Percentiles rank a stretch among this genome's conserved stretches.
phyloP scores from a whole-genome alignment of 78 protist genomes.

The Planoprotostelium fungivorum region DNA sequence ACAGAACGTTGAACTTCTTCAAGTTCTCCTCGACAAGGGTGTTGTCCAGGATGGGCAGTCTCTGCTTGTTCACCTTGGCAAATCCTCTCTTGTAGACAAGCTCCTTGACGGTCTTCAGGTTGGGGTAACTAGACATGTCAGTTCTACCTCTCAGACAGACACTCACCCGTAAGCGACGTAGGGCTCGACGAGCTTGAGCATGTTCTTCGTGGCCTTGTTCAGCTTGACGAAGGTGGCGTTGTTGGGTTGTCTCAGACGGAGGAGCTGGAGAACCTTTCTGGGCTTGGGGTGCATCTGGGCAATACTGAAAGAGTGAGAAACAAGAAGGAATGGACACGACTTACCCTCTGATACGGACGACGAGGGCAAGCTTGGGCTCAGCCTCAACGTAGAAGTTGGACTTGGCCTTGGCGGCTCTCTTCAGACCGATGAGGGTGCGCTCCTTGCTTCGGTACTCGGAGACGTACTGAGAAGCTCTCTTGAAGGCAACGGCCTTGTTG shows the following conservation, averaged over 20 bases:
- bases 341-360: conserved; percentile 96
- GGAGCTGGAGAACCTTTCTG: conserved; percentile 93
- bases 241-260: conserved; percentile 98
- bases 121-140: conserved; percentile 77
- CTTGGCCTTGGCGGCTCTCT: conserved; percentile 81
- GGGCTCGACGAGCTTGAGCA: conserved; percentile 95
- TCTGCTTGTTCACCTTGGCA: conserved; percentile 88
- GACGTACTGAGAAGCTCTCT: conserved; percentile 86
- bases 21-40: conserved; percentile 75
- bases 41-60: conserved; percentile 95
- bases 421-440: conserved; percentile 37
- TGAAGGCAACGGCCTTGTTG: conserved; percentile 50
- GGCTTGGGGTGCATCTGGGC: conserved; percentile 93
- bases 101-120: conserved; percentile 90
- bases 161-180: conserved; percentile 95
- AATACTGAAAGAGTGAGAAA: conserved; percentile 67
- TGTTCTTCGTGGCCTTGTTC: conserved; percentile 97
- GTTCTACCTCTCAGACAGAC: not conserved
- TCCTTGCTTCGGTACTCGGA: conserved; percentile 83
- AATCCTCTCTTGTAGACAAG: conserved; percentile 99
- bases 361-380: conserved; percentile 98
- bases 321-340: not conserved
- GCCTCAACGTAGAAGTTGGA: conserved; percentile 92
- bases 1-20: conserved; percentile 86
- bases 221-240: conserved; percentile 96